Evolutionary conservation across 345 rosid species (phyloP).

Genomic region (Hevea brasiliensis): DNA sequence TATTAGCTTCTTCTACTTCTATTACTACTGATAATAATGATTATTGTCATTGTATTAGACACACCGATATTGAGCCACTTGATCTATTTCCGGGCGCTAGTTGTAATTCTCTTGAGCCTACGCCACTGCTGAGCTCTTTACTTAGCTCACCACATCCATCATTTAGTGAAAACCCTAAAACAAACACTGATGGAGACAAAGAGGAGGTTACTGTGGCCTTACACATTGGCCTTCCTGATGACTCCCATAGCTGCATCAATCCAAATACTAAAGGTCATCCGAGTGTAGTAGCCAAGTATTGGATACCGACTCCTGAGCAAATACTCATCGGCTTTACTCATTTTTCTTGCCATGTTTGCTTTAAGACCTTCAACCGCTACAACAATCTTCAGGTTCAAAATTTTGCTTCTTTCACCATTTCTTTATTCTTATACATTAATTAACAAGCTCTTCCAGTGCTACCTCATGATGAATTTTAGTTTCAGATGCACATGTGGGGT

Average conservation of each 20-base stretch:
- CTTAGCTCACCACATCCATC: slow-evolving; percentile 14
- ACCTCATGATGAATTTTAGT: neutral
- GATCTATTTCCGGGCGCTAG: slow-evolving; percentile 46
- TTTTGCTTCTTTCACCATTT: neutral
- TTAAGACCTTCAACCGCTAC: slow-evolving; percentile 90
- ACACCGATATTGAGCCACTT: slow-evolving; percentile 39
- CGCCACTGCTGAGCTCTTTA: slow-evolving; percentile 34
- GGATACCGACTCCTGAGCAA: slow-evolving; percentile 85
- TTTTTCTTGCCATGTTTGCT: slow-evolving; percentile 82
- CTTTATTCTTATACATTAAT: too few relatives aligned
- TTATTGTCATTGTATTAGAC: slow-evolving; percentile 1
- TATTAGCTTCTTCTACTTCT: slow-evolving; percentile 21
- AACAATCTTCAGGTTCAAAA: slow-evolving; percentile 81
- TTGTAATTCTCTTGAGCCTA: slow-evolving; percentile 22
- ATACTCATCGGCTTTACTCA: slow-evolving; percentile 75
- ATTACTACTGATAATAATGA: slow-evolving; percentile 3
- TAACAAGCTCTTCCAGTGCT: too few relatives aligned
- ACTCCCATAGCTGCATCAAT: slow-evolving; percentile 17
- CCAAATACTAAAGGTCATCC: slow-evolving; percentile 18
- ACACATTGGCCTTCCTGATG: slow-evolving; percentile 70
- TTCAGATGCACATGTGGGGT: slow-evolving; percentile 96
- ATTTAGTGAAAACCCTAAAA: slow-evolving; percentile 24
- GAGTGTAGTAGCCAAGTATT: slow-evolving; percentile 44
- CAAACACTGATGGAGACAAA: slow-evolving; percentile 22
- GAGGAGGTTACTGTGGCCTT: slow-evolving; percentile 63